Percentiles rank a stretch among this genome's conserved stretches.
Evolutionary conservation across 331 rosid genomes (phyloP).

Genomic region (Cydonia oblonga): DNA sequence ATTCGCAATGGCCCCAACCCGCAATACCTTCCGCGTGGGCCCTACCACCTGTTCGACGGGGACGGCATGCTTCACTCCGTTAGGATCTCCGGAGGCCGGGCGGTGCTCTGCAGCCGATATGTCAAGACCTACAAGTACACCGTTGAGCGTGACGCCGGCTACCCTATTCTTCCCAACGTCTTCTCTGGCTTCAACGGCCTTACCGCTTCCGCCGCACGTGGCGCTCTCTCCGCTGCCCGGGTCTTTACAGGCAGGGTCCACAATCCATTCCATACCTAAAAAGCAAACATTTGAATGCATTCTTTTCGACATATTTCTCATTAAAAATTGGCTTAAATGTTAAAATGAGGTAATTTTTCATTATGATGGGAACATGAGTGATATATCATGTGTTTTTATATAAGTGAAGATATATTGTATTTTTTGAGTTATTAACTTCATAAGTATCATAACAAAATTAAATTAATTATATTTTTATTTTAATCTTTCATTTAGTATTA

Average conservation of each 20-base stretch:
- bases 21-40: constrained; percentile 75
- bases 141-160: constrained; percentile 51
- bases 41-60: constrained; percentile 92
- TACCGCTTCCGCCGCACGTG: constrained; percentile 56
- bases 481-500: too few species aligned
- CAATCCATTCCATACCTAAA: background rate
- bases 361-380: too few species aligned
- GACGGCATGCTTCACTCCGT: constrained; percentile 87
- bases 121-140: constrained; percentile 60
- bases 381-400: too few species aligned
- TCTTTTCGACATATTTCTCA: too few species aligned
- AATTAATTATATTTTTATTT: too few species aligned
- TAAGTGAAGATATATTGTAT: too few species aligned
- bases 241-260: constrained; percentile 26
- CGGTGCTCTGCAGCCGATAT: constrained; percentile 68
- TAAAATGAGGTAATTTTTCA: too few species aligned
- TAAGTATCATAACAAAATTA: too few species aligned
- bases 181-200: constrained; percentile 65
- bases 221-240: constrained; percentile 44
- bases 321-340: too few species aligned
- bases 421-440: too few species aligned
- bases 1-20: constrained; percentile 91
- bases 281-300: too few species aligned
- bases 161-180: constrained; percentile 43
- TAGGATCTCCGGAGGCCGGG: constrained; percentile 36